phyloP scores from a whole-genome alignment of 306 rosid species.

The Astragalus glycyphyllos region DNA sequence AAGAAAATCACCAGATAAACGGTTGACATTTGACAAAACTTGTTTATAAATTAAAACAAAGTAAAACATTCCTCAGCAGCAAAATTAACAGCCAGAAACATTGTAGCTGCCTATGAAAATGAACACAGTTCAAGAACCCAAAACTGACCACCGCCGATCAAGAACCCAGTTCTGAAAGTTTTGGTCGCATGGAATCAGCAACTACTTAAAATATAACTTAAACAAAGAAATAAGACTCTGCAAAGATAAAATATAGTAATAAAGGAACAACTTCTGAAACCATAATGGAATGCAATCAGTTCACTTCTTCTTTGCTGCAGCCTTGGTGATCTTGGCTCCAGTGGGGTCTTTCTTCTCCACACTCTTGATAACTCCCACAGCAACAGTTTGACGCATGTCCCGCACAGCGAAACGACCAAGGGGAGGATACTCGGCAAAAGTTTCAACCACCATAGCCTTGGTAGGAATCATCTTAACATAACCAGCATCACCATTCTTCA shows the following conservation, averaged over 20 bases:
- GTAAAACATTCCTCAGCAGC: too few species aligned
- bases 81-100: too few species aligned
- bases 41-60: too few species aligned
- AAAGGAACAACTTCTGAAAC: not conserved
- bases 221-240: constrained; percentile 21
- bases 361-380: not conserved
- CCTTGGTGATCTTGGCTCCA: constrained; percentile 29
- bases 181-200: not conserved
- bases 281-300: not conserved
- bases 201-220: constrained; percentile 5
- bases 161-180: not conserved
- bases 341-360: not conserved
- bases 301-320: constrained; percentile 40
- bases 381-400: not conserved
- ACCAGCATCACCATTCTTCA: not conserved
- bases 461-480: not conserved
- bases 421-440: not conserved
- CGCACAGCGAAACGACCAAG: not conserved
- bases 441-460: not conserved
- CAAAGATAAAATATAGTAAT: not conserved
- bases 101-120: too few species aligned
- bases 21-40: too few species aligned
- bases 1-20: too few species aligned
- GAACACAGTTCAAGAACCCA: not conserved
- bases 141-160: constrained; percentile 33